phyloP scores from a whole-genome alignment of 305 asterid species.

The Solanum chacoense region DNA sequence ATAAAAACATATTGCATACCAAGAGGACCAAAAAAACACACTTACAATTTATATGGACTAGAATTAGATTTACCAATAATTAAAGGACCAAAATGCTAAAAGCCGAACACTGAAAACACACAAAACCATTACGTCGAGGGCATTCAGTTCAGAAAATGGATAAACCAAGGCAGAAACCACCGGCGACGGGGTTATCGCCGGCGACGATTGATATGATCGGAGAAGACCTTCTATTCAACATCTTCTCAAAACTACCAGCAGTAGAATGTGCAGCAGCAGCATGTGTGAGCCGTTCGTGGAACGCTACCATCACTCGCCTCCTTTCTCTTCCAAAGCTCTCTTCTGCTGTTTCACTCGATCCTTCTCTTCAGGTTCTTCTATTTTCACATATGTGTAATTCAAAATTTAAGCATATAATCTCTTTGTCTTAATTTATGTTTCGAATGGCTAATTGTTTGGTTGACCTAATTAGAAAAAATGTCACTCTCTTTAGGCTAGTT shows the following conservation, averaged over 20 bases:
- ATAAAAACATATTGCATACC: background rate
- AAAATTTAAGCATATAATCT: background rate
- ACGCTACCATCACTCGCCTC: conserved; percentile 38
- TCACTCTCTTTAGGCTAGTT: background rate
- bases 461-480: background rate
- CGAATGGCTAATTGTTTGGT: background rate
- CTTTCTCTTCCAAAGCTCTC: conserved; percentile 62
- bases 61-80: background rate
- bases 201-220: conserved; percentile 45
- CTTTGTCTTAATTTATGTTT: background rate
- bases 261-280: conserved; percentile 58
- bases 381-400: background rate
- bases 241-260: conserved; percentile 62
- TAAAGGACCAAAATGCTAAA: background rate
- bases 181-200: background rate
- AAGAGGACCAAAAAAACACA: background rate
- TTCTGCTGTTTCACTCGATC: conserved; percentile 46
- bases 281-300: conserved; percentile 83
- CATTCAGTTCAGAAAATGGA: background rate
- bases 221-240: conserved; percentile 46
- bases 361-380: background rate
- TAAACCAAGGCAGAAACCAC: background rate
- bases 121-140: background rate
- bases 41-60: background rate
- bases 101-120: background rate